Conservation (phyloP, 192 early-diverging fungal genomes). For the Coemansia guatemalensis region DNA sequence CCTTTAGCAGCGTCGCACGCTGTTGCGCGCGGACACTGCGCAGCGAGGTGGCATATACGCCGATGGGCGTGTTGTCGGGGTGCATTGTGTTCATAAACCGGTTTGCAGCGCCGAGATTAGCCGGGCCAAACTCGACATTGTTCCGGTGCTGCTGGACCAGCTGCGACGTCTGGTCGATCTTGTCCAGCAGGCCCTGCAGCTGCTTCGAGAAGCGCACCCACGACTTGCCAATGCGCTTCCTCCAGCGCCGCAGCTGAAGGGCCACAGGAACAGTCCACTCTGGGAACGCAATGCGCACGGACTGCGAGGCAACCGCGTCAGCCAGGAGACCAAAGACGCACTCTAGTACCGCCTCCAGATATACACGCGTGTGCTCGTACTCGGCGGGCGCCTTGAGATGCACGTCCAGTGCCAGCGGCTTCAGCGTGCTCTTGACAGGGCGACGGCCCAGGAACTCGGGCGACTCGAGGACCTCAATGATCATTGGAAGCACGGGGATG, state of each 20-base stretch:
- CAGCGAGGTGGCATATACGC: slow-evolving; percentile 48
- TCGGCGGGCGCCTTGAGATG: slow-evolving; percentile 77
- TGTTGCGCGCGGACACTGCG: slow-evolving; percentile 58
- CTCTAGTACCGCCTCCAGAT: slow-evolving; percentile 82
- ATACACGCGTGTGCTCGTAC: slow-evolving; percentile 81
- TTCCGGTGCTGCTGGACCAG: slow-evolving; percentile 73
- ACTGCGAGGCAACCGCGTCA: slow-evolving; percentile 71
- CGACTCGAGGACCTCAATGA: slow-evolving; percentile 82
- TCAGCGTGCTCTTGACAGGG: slow-evolving; percentile 76
- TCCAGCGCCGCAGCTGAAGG: slow-evolving; percentile 79
- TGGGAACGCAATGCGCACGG: slow-evolving; percentile 88
- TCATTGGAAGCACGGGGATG: slow-evolving; percentile 78
- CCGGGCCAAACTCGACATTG: slow-evolving; percentile 64
- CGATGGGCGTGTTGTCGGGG: slow-evolving; percentile 52
- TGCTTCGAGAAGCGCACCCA: slow-evolving; percentile 80
- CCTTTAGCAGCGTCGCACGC: slow-evolving; percentile 49
- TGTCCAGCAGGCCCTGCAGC: slow-evolving; percentile 79
- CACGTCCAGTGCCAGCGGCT: slow-evolving; percentile 79
- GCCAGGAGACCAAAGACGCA: slow-evolving; percentile 71
- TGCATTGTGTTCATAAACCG: slow-evolving; percentile 47
- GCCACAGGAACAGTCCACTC: slow-evolving; percentile 88
- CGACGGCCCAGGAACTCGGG: slow-evolving; percentile 69
- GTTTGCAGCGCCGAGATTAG: slow-evolving; percentile 52
- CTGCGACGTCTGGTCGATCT: slow-evolving; percentile 77
- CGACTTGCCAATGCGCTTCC: slow-evolving; percentile 69